These are phyloP conservation scores for Karstenula rhodostoma DNA, from an alignment of 2,329 filamentous ascomycete species.

Conservation along the genomic window DNA sequence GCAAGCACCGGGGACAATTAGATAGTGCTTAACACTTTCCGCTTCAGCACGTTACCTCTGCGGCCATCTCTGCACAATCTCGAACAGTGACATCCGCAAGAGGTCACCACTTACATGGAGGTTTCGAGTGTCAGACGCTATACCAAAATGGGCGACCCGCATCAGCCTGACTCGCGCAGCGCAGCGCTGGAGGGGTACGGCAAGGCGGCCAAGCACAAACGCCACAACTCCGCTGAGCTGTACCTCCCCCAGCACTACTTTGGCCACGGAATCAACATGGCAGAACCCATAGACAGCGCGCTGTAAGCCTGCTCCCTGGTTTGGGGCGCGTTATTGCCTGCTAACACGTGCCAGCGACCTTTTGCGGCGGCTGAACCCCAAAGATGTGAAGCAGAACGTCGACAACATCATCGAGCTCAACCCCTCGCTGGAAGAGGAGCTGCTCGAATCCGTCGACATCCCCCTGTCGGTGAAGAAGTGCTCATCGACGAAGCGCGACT, in stretches of 20 bases:
- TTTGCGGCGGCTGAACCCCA: conserved; percentile 95
- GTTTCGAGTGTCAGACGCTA: background rate
- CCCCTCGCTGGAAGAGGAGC: conserved; percentile 93
- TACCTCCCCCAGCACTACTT: conserved; percentile 17
- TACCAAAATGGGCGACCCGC: conserved; percentile 16
- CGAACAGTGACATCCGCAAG: background rate
- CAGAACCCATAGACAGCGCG: conserved; percentile 67
- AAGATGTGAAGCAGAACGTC: conserved; percentile 87
- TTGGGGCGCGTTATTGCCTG: background rate
- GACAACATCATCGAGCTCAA: conserved; percentile 86
- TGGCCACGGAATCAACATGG: conserved; percentile 33
- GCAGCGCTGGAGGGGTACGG: conserved; percentile 30
- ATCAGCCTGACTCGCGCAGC: conserved; percentile 16
- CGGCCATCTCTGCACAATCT: no score
- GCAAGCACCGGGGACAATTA: background rate
- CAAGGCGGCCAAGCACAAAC: conserved; percentile 18
- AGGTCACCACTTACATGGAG: background rate
- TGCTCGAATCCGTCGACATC: conserved; percentile 96
- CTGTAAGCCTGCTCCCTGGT: conserved; percentile 63
- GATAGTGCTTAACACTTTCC: background rate
- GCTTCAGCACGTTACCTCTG: background rate
- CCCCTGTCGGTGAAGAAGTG: conserved; percentile 87
- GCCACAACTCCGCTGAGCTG: conserved; percentile 12
- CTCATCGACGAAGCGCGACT: conserved; percentile 88
- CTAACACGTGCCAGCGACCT: conserved; percentile 74